phyloP scores from a whole-genome alignment of 2,329 filamentous ascomycete species.

The Cordyceps fumosorosea region DNA sequence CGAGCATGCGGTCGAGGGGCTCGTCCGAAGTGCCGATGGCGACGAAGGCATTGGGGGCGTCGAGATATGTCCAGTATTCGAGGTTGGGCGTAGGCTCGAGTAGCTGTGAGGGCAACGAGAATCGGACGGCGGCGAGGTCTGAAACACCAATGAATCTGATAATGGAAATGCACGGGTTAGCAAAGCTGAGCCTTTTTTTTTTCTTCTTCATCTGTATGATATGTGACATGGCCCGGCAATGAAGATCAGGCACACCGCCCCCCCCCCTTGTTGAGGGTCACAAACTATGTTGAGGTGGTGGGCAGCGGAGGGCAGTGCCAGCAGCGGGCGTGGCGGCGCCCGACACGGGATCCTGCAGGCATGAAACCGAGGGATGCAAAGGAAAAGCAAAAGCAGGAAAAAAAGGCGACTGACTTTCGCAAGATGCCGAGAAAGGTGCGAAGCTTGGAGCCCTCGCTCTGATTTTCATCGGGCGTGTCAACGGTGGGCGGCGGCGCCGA shows the following conservation, averaged over 20 bases:
- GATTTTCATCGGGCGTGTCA: constrained; percentile 37
- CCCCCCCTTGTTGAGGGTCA: constrained; percentile 14
- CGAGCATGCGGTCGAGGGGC: constrained; percentile 86
- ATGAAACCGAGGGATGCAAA: not conserved
- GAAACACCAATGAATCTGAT: constrained; percentile 87
- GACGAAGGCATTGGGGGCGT: constrained; percentile 84
- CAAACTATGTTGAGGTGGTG: constrained; percentile 7
- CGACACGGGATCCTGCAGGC: not conserved
- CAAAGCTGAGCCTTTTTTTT: not conserved
- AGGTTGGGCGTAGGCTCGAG: constrained; percentile 94
- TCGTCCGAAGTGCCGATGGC: constrained; percentile 85
- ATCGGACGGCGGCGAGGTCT: constrained; percentile 91
- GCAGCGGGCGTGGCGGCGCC: not conserved
- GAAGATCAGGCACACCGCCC: not conserved
- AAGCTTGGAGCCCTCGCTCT: constrained; percentile 80
- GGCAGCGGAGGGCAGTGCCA: constrained; percentile 6
- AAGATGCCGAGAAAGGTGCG: constrained; percentile 83
- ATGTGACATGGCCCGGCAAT: not conserved
- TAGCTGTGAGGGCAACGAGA: constrained; percentile 90
- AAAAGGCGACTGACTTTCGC: constrained; percentile 60
- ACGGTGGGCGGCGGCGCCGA: constrained; percentile 26
- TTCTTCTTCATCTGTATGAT: too few relatives aligned
- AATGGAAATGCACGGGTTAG: constrained; percentile 21
- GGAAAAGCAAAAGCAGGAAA: not conserved
- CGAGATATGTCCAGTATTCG: constrained; percentile 98